Base-by-base conservation (phyloP, 2,329 filamentous ascomycete genomes). In the Sporothrix mexicana region DNA sequence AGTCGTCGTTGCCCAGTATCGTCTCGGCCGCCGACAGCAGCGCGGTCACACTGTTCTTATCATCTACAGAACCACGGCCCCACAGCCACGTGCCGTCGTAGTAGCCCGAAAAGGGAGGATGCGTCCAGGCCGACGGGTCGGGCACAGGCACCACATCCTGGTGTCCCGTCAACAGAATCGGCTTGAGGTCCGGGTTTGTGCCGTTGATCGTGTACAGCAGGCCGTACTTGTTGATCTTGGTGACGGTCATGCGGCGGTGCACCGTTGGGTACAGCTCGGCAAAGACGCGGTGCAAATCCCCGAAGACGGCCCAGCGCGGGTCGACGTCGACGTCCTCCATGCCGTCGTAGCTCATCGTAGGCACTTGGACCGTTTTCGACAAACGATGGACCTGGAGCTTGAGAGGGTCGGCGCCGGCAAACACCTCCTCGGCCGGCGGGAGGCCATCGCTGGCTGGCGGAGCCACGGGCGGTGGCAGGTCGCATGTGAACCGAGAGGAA, bases 71-170 rank as follows among this genome's bases (percentile, higher is more conserved):
- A 2, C 89, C 89, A 25, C 89, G 84, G 13, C 89, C 89, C 88
- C 88, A 91, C 55, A 91, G 82, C 77, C 83, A 87, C 64, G 83
- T 83, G 13, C 88, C 88, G 75, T 89, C 87, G 73, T 84, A 91
- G 75, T 84, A 77, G 8, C 87, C 88, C n/a, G 84, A 84, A 76
- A 86, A 91, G 0, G 89, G 89, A 0, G 88, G 86, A 78, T 91
- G 80, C 0, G 84, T 88, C 89, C 89, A 91, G 55, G 86, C 81
- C 0, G 85, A 87, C 4, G 85, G 82, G 6, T 84, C 82, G 1
- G 83, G 83, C 0, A 89, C 88, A 1, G 88, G 88, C 2, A 92
- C 89, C 9, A 90, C 88, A 77, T 91, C 90, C 77, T 90, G 88
- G 78, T 91, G 89, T 0, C 88, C 89, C 83, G 90, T 87, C 51